Evolutionary conservation across 345 rosid genomes (phyloP), one percentile per base, ranked within the genome.

Genomic region (Sapria himalayana): DNA sequence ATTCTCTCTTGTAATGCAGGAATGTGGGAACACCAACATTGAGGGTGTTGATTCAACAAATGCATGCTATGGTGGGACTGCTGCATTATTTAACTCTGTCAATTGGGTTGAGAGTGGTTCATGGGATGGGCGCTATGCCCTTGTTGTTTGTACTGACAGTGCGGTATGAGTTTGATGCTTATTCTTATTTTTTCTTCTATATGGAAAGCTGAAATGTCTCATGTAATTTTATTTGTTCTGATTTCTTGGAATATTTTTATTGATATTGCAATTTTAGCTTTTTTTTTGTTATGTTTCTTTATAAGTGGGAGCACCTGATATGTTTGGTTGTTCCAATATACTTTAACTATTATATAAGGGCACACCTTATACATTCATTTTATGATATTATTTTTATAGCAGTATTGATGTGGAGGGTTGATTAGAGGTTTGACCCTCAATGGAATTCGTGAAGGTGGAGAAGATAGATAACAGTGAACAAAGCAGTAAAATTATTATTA

Each of bases 31-130:
- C 60, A 77, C 94, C 10, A 95, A 91, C 52, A 76, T 91, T 20
- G 99, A 91, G 69, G 99, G 99, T 23, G 99, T 91, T 38, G 99
- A 91, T 67, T 91, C 99, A 1, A 66, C 76, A 12, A 91, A 91
- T 64, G 99, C 99, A 52, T 91, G 99, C 61, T 91, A 91, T 37
- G 99, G 99, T 12, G 99, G 99, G 48, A 91, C 99, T 32, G 99
- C 99, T 1, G 99, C 99, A 51, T 67, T 91, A 51, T 61, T 91
- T 43, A 91, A 91, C 46, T 91, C 93, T 63, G 92, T 91, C 54
- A 91, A 91, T 46, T 91, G 99, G 99, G 94, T 84, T 57, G 99
- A 91, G 65, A 85, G 99, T 63, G 55, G 60, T 54, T 91, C 99
- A 8, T 91, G 99, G 99, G 99, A 91, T 45, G 94, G 99, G 49